These are phyloP conservation scores for Lepiota brunneoincarnata DNA, from an alignment of 768 basidiomycete species.

Conservation along the genomic window DNA sequence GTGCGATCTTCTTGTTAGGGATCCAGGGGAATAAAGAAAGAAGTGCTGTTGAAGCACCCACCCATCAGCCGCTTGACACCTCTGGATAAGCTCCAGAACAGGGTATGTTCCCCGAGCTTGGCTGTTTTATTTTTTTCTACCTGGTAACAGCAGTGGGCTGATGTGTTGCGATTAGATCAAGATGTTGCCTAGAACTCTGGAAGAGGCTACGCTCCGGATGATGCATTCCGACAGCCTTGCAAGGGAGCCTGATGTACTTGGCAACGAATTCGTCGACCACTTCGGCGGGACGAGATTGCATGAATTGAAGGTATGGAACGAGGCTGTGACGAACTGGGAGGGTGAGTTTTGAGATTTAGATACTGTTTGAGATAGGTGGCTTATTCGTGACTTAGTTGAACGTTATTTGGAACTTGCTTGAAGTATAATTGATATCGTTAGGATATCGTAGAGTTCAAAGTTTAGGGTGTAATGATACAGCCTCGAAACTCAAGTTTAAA, in stretches of 20 bases:
- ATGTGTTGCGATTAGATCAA: slow-evolving; percentile 44
- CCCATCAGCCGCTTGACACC: slow-evolving; percentile 62
- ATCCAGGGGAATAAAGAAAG: slow-evolving; percentile 84
- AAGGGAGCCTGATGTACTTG: slow-evolving; percentile 70
- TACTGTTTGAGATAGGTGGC: neutral
- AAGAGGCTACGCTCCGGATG: slow-evolving; percentile 79
- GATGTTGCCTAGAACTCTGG: slow-evolving; percentile 77
- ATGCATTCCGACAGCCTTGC: slow-evolving; percentile 77
- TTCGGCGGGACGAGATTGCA: slow-evolving; percentile 94
- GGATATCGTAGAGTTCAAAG: neutral
- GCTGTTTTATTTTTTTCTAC: neutral
- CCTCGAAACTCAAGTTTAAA: neutral
- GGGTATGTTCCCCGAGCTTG: slow-evolving; percentile 29
- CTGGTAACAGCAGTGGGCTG: neutral
- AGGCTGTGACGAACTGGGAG: slow-evolving; percentile 94
- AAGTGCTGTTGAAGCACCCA: slow-evolving; percentile 61
- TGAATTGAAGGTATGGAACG: slow-evolving; percentile 83
- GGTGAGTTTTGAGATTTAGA: slow-evolving; percentile 43
- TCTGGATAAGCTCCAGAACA: slow-evolving; percentile 57
- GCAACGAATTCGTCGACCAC: slow-evolving; percentile 90
- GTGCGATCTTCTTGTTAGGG: slow-evolving; percentile 85
- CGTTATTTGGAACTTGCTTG: slow-evolving; percentile 83
- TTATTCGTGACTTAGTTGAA: slow-evolving; percentile 51
- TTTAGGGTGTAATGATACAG: no score
- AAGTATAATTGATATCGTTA: neutral